phyloP scores from a whole-genome alignment of 257 asterid species.

The Ocimum tenuiflorum region DNA sequence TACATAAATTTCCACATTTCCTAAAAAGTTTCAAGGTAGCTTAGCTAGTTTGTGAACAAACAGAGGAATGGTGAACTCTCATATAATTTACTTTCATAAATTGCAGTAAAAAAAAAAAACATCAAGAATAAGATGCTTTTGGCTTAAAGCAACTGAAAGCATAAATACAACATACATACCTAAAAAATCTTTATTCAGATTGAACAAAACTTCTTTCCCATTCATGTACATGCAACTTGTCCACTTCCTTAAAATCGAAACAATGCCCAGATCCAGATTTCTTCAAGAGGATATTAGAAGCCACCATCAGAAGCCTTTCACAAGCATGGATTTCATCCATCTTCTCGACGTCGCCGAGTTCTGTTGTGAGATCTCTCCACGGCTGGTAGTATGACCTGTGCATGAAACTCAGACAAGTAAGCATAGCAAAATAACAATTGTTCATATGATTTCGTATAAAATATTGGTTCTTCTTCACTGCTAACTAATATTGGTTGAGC shows the following conservation, averaged over 20 bases:
- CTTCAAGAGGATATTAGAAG: slow-evolving; percentile 41
- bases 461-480: no score
- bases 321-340: slow-evolving; percentile 70
- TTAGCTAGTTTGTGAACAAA: not conserved
- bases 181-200: slow-evolving; percentile 11
- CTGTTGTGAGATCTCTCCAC: slow-evolving; percentile 52
- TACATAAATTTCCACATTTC: not conserved
- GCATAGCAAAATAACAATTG: not conserved
- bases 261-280: slow-evolving; percentile 32
- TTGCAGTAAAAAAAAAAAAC: not conserved
- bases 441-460: no score
- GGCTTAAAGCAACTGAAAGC: not conserved
- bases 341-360: slow-evolving; percentile 29
- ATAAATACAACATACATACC: not conserved
- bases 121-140: not conserved
- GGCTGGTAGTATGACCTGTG: slow-evolving; percentile 74
- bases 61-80: not conserved
- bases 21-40: no score
- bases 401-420: not conserved
- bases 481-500: no score
- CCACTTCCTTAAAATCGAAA: slow-evolving; percentile 34
- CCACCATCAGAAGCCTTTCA: slow-evolving; percentile 45
- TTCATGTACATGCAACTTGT: slow-evolving; percentile 37
- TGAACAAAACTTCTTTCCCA: slow-evolving; percentile 52
- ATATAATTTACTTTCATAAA: not conserved